These are phyloP conservation scores for Fraxinus sp. DNA, from an alignment of 305 asterid species.

Conservation along the genomic window DNA sequence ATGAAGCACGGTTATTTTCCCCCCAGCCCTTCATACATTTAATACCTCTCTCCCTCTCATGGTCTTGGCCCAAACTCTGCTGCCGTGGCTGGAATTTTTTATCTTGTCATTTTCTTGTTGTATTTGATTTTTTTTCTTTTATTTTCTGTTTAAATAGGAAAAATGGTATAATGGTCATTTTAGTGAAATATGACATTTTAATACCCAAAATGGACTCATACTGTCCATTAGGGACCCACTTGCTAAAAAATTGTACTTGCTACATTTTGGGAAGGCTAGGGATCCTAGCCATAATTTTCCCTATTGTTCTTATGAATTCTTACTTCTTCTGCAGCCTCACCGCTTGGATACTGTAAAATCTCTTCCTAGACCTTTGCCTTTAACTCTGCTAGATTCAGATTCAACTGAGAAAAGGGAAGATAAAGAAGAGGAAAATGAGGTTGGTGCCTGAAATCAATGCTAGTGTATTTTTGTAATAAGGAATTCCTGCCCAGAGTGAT, in stretches of 20 bases:
- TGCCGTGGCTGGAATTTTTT: neutral
- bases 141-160: neutral
- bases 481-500: neutral
- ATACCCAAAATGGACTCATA: neutral
- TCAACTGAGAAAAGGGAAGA: slow-evolving; percentile 46
- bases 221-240: neutral
- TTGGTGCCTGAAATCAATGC: slow-evolving; percentile 34
- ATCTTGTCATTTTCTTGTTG: neutral
- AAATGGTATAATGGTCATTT: neutral
- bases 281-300: neutral
- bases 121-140: no score
- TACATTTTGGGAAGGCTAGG: neutral
- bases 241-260: neutral
- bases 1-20: neutral
- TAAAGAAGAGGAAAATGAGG: slow-evolving; percentile 70
- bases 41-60: neutral
- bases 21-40: neutral
- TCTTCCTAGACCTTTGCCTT: slow-evolving; percentile 85
- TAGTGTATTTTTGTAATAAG: slow-evolving; percentile 1
- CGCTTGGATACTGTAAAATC: slow-evolving; percentile 56
- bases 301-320: slow-evolving; percentile 13
- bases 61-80: neutral
- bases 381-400: slow-evolving; percentile 45
- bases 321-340: slow-evolving; percentile 51
- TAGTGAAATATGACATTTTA: neutral